A percentile compares a stretch with the other conserved stretches of the same genome.
phyloP scores from a whole-genome alignment of 148 eudicot species.

The Dianthus caryophyllus region DNA sequence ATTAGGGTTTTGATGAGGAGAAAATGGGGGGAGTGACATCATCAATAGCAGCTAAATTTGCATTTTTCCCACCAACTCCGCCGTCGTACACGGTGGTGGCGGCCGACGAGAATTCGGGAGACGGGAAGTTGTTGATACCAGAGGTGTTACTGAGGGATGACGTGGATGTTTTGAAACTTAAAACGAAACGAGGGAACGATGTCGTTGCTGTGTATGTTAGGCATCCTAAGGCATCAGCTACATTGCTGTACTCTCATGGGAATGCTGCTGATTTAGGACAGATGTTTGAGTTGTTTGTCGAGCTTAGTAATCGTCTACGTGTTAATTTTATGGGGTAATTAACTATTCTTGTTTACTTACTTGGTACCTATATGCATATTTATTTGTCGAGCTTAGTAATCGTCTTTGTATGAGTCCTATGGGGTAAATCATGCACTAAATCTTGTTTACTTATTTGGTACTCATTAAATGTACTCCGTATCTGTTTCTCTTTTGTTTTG shows the following conservation, averaged over 20 bases:
- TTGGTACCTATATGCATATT: conserved; percentile 2
- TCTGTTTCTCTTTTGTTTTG: neutral
- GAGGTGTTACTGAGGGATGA: conserved; percentile 64
- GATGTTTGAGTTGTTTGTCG: conserved; percentile 89
- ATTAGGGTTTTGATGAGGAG: conserved; percentile 22
- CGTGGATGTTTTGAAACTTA: conserved; percentile 55
- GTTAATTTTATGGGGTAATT: conserved; percentile 80
- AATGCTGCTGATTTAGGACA: conserved; percentile 98
- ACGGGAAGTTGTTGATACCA: conserved; percentile 47
- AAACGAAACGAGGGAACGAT: conserved; percentile 69
- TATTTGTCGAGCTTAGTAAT: conserved; percentile 76
- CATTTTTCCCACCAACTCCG: conserved; percentile 88
- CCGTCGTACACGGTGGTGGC: conserved; percentile 77
- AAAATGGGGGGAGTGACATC: conserved; percentile 90
- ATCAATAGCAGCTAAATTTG: conserved; percentile 93
- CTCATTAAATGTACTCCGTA: neutral
- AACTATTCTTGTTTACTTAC: neutral
- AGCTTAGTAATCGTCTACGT: conserved; percentile 74
- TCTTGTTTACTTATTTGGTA: neutral
- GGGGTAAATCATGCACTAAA: conserved; percentile 43
- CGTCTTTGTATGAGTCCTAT: conserved; percentile 76
- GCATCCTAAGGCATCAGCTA: conserved; percentile 62
- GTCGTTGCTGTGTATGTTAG: conserved; percentile 61
- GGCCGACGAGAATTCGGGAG: conserved; percentile 36
- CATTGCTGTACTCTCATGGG: conserved; percentile 90